These are phyloP conservation scores for Citrus glauca DNA, from an alignment of 345 rosid species.

Conservation along the genomic window DNA sequence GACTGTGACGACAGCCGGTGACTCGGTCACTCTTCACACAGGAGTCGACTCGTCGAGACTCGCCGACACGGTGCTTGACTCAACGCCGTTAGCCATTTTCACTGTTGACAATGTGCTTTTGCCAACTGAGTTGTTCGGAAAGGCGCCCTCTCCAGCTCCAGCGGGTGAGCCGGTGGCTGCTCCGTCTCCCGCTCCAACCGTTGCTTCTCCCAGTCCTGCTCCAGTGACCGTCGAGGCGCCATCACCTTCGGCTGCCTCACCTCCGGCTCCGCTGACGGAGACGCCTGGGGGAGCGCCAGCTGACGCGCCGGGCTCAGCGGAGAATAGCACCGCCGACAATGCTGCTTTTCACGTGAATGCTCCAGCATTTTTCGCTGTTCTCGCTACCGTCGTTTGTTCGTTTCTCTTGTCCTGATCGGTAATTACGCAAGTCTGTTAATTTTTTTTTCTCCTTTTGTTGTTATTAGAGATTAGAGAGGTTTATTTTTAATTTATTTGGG, in stretches of 20 bases:
- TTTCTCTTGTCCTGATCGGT: conserved; percentile 38
- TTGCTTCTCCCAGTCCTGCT: conserved; percentile 32
- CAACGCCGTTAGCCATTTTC: conserved; percentile 69
- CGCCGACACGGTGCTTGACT: conserved; percentile 66
- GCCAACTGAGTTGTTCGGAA: conserved; percentile 66
- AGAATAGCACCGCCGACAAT: conserved; percentile 43
- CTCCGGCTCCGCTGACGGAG: conserved; percentile 72
- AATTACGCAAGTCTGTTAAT: conserved; percentile 11
- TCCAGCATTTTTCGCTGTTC: conserved; percentile 32
- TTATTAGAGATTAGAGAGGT: neutral
- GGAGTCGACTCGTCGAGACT: conserved; percentile 67
- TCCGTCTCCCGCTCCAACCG: conserved; percentile 46
- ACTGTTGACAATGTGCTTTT: conserved; percentile 73
- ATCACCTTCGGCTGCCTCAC: conserved; percentile 65
- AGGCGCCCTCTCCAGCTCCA: conserved; percentile 68
- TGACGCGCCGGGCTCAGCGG: conserved; percentile 47
- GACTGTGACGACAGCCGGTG: conserved; percentile 56
- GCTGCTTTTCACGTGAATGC: conserved; percentile 39
- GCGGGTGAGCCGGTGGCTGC: conserved; percentile 46
- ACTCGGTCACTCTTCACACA: conserved; percentile 68
- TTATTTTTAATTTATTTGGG: conserved; percentile 15
- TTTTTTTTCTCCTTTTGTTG: neutral
- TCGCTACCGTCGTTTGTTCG: conserved; percentile 32
- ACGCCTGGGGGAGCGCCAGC: conserved; percentile 66
- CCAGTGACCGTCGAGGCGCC: conserved; percentile 50